Evolutionary conservation across 1,284 basidiomycete species (phyloP).

Genomic region (Tremellales sp.): DNA sequence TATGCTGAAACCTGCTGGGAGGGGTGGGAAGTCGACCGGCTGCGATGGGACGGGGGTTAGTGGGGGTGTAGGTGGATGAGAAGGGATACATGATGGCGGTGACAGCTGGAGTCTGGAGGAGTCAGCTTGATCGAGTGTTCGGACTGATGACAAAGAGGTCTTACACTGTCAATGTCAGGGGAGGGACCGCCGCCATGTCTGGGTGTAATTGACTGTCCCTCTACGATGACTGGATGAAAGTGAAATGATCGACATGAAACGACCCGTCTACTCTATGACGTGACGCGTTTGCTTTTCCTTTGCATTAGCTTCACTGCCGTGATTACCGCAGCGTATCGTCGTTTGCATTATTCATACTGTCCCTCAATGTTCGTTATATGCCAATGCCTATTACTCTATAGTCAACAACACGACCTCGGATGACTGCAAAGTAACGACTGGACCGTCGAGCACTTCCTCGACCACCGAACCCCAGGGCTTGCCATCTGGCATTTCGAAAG

Average conservation of each 20-base stretch:
- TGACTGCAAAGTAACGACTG: constrained; percentile 2
- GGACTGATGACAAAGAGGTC: background rate
- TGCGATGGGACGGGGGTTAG: constrained; percentile 3
- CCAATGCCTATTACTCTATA: too few species aligned
- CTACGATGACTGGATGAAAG: background rate
- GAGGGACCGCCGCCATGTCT: constrained; percentile 22
- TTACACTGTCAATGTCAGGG: constrained; percentile 27
- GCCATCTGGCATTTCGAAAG: constrained; percentile 5
- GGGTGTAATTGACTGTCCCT: background rate
- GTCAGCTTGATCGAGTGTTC: background rate
- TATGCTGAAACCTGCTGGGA: constrained; percentile 20
- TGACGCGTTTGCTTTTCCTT: too few species aligned
- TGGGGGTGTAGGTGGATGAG: constrained; percentile 4
- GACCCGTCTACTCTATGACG: too few species aligned
- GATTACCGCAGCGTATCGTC: too few species aligned
- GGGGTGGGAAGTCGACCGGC: constrained; percentile 10
- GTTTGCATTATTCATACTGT: too few species aligned
- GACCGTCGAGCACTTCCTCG: constrained; percentile 5
- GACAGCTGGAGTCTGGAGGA: constrained; percentile 13
- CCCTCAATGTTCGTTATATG: too few species aligned
- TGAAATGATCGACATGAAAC: constrained; percentile 5
- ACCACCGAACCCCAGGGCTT: constrained; percentile 6
- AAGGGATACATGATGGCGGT: constrained; percentile 14
- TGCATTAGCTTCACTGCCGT: too few species aligned
- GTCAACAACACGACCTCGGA: constrained; percentile 13